These are phyloP conservation scores for Podaxis sp. DNA, from an alignment of 768 basidiomycete genomes.

Conservation along the genomic window DNA sequence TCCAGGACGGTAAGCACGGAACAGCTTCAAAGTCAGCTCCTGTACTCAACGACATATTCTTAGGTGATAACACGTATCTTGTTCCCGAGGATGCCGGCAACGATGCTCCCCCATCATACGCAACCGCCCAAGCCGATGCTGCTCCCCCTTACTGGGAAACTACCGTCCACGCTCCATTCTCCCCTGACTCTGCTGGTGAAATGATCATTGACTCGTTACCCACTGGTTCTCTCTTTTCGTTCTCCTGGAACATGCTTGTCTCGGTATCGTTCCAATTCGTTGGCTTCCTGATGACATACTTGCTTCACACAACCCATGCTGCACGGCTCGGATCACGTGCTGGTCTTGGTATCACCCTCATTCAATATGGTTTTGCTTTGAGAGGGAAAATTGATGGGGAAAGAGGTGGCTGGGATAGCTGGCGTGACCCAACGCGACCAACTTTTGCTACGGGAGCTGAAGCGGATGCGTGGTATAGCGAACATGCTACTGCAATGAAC, in stretches of 20 bases:
- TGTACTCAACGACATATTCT: slow-evolving; percentile 1
- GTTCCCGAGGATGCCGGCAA: slow-evolving; percentile 82
- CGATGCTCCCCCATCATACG: slow-evolving; percentile 89
- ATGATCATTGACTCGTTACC: slow-evolving; percentile 89
- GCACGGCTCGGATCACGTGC: slow-evolving; percentile 91
- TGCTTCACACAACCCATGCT: slow-evolving; percentile 90
- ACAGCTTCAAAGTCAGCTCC: slow-evolving; percentile 14
- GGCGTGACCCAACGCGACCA: slow-evolving; percentile 26
- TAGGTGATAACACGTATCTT: slow-evolving; percentile 68
- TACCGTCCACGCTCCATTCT: slow-evolving; percentile 86
- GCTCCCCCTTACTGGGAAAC: slow-evolving; percentile 98
- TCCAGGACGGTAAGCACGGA: slow-evolving; percentile 52
- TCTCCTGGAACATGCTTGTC: slow-evolving; percentile 90
- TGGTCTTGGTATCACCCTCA: slow-evolving; percentile 92
- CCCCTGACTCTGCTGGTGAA: slow-evolving; percentile 61
- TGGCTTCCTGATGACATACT: slow-evolving; percentile 88
- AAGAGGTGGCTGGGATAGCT: slow-evolving; percentile 25
- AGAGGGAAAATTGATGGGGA: slow-evolving; percentile 47
- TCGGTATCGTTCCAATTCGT: slow-evolving; percentile 98
- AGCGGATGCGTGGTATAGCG: slow-evolving; percentile 38
- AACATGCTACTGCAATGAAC: slow-evolving; percentile 22
- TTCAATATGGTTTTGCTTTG: slow-evolving; percentile 89
- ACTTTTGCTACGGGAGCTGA: slow-evolving; percentile 41
- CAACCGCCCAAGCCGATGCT: slow-evolving; percentile 88
- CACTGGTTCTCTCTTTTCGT: slow-evolving; percentile 77